phyloP scores from a whole-genome alignment of 139 green algal genomes.

The Coccomyxa sp. region DNA sequence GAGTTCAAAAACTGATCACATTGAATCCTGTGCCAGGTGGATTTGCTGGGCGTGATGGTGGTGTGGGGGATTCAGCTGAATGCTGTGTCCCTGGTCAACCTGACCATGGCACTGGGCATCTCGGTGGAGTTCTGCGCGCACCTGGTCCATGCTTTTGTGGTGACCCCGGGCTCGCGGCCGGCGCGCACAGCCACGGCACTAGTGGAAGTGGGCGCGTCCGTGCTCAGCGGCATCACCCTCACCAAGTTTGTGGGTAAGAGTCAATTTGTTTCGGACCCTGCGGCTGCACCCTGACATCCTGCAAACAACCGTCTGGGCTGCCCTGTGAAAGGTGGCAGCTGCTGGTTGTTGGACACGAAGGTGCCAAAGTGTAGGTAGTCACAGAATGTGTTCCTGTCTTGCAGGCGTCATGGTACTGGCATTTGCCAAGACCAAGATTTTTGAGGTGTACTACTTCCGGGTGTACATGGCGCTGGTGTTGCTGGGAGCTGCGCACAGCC shows the following conservation, averaged over 20 bases:
- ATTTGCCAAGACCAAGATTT: constrained; percentile 71
- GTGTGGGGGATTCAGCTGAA: constrained; percentile 72
- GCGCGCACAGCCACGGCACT: constrained; percentile 39
- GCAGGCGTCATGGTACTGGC: constrained; percentile 75
- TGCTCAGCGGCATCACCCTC: constrained; percentile 78
- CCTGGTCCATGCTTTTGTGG: constrained; percentile 68
- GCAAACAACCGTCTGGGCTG: background rate
- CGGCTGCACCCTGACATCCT: too few species aligned
- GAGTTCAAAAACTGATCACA: too few species aligned
- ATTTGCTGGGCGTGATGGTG: constrained; percentile 74
- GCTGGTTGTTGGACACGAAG: too few species aligned
- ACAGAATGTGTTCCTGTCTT: background rate
- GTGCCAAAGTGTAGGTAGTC: too few species aligned
- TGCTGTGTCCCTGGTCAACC: constrained; percentile 30
- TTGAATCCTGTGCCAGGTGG: constrained; percentile 20
- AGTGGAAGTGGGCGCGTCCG: constrained; percentile 54
- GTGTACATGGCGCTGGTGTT: constrained; percentile 87
- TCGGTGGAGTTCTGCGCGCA: constrained; percentile 82
- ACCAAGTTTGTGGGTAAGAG: constrained; percentile 64
- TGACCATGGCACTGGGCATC: constrained; percentile 60
- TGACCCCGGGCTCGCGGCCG: constrained; percentile 28
- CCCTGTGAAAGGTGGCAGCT: too few species aligned
- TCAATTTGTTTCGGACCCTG: too few species aligned
- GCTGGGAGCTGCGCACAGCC: constrained; percentile 73
- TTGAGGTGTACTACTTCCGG: constrained; percentile 67